Conservation (phyloP, 768 basidiomycete species). For the Heimioporus sp. region DNA sequence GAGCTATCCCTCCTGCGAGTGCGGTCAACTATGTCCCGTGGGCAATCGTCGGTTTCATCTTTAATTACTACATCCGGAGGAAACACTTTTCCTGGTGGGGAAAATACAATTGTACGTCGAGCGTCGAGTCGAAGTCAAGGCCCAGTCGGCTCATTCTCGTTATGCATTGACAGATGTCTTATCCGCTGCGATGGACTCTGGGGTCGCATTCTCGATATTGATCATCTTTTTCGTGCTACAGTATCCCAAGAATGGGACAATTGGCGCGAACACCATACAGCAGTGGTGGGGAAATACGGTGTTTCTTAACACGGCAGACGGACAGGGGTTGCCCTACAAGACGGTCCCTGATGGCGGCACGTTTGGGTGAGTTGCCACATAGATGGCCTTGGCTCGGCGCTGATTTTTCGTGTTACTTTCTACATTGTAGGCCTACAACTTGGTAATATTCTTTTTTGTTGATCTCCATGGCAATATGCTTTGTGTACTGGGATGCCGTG, state of each 20-base stretch:
- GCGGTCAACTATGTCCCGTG: constrained; percentile 70
- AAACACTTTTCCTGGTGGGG: constrained; percentile 67
- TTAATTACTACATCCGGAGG: constrained; percentile 60
- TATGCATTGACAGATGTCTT: constrained; percentile 44
- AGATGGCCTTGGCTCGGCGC: too few species aligned
- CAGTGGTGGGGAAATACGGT: constrained; percentile 60
- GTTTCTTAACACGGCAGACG: constrained; percentile 29
- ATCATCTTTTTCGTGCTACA: constrained; percentile 61
- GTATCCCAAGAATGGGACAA: constrained; percentile 59
- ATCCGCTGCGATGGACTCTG: constrained; percentile 71
- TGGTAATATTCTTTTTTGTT: too few species aligned
- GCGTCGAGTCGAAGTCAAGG: too few species aligned
- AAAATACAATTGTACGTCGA: constrained; percentile 44
- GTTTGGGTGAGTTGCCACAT: constrained; percentile 25
- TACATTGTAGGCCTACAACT: too few species aligned
- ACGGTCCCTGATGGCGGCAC: constrained; percentile 12
- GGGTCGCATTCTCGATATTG: constrained; percentile 58
- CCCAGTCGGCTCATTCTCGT: constrained; percentile 13
- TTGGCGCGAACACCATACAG: constrained; percentile 52
- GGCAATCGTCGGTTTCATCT: constrained; percentile 63
- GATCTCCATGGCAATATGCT: too few species aligned
- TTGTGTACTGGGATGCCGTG: too few species aligned
- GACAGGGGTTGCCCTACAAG: constrained; percentile 7
- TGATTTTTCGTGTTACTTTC: too few species aligned
- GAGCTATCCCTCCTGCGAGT: constrained; percentile 61